These are phyloP conservation scores for Daphne laureola DNA, from an alignment of 441 rosid genomes.

Conservation along the genomic window DNA sequence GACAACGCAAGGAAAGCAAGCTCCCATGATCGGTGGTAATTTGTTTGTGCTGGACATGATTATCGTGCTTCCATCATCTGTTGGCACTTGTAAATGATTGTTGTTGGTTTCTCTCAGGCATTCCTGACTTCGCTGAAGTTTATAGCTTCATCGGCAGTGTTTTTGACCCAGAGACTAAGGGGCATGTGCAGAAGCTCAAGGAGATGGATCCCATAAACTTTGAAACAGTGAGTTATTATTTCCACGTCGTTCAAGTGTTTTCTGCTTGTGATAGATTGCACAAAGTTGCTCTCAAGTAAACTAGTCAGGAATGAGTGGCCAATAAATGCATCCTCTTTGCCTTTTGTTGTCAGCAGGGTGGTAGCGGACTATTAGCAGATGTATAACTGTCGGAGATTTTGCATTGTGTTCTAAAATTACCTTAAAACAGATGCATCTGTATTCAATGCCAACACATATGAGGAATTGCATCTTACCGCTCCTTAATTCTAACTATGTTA, in stretches of 20 bases:
- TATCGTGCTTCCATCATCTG: slow-evolving; percentile 7
- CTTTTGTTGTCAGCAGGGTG: too few species aligned
- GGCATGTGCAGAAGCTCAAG: slow-evolving; percentile 49
- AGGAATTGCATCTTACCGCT: too few species aligned
- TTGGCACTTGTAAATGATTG: slow-evolving; percentile 5
- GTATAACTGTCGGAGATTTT: too few species aligned
- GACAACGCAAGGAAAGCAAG: slow-evolving; percentile 38
- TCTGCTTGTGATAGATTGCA: neutral
- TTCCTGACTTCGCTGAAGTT: slow-evolving; percentile 66
- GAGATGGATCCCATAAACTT: slow-evolving; percentile 71
- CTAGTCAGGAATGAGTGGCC: neutral
- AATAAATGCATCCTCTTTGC: too few species aligned
- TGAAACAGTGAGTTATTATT: slow-evolving; percentile 49
- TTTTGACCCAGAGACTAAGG: slow-evolving; percentile 48
- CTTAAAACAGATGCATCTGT: too few species aligned
- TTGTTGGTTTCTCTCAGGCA: slow-evolving; percentile 25
- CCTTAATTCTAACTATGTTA: too few species aligned
- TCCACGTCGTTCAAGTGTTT: neutral
- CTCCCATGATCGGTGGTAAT: slow-evolving; percentile 59
- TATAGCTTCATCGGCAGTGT: slow-evolving; percentile 65
- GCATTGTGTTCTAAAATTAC: too few species aligned
- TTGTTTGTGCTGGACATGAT: slow-evolving; percentile 5
- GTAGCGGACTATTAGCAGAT: too few species aligned
- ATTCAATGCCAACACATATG: too few species aligned
- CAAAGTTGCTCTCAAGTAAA: neutral